phyloP scores from a whole-genome alignment of 2,329 filamentous ascomycete species.

The Paecilomyces fulvus region DNA sequence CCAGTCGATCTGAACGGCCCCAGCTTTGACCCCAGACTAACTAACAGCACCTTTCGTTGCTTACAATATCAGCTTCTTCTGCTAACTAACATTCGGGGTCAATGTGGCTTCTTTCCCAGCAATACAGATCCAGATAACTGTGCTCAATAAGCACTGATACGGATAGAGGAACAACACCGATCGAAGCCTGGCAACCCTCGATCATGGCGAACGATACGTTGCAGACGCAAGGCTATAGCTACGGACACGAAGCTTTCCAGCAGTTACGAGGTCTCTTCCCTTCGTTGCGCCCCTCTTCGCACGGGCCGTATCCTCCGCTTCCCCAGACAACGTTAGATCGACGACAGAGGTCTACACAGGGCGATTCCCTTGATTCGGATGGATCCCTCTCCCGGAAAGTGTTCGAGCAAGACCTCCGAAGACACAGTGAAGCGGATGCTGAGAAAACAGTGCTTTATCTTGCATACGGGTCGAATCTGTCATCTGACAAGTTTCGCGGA shows the following conservation, averaged over 20 bases:
- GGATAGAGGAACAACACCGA: neutral
- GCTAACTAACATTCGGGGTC: neutral
- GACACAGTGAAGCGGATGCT: slow-evolving; percentile 2
- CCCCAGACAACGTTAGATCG: neutral
- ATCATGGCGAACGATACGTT: neutral
- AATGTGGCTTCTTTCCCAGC: neutral
- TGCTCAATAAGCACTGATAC: neutral
- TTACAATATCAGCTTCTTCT: neutral
- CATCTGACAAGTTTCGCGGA: slow-evolving; percentile 69
- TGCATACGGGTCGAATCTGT: slow-evolving; percentile 88
- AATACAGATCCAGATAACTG: neutral
- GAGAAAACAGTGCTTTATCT: slow-evolving; percentile 62
- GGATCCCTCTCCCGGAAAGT: neutral
- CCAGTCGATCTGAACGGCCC: neutral
- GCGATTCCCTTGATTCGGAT: neutral
- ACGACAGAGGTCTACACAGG: neutral
- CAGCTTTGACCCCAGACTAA: neutral
- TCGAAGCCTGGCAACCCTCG: neutral
- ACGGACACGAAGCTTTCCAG: neutral
- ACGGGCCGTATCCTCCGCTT: neutral
- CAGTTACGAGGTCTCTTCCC: neutral
- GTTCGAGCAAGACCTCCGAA: neutral
- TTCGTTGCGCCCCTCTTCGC: neutral
- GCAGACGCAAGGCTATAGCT: neutral
- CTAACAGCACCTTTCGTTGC: neutral